Evolutionary conservation across 2,329 filamentous ascomycete species (phyloP).

Genomic region (Aspergillus vadensis): DNA sequence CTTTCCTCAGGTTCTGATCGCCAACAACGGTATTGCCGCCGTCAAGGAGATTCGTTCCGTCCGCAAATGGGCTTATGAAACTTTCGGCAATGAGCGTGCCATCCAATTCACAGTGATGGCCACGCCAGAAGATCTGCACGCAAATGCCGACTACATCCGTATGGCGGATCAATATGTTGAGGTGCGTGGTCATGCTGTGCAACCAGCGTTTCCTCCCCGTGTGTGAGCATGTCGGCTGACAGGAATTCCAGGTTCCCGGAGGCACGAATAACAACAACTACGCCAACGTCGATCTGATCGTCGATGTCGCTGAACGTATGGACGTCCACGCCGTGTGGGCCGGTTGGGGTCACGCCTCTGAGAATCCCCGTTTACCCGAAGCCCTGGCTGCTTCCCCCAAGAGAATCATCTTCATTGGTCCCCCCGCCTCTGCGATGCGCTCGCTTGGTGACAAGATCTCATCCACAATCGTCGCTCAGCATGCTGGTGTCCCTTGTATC

Average conservation of each 20-base stretch:
- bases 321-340: slow-evolving; percentile 98
- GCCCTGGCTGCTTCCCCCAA: slow-evolving; percentile 93
- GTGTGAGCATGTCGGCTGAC: background rate
- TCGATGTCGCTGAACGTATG: slow-evolving; percentile 98
- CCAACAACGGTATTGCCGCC: slow-evolving; percentile 99
- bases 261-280: slow-evolving; percentile 99
- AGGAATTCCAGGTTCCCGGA: slow-evolving; percentile 69
- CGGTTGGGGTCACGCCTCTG: slow-evolving; percentile 97
- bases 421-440: slow-evolving; percentile 96
- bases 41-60: slow-evolving; percentile 99
- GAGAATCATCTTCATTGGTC: slow-evolving; percentile 99
- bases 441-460: slow-evolving; percentile 99
- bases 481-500: slow-evolving; percentile 93
- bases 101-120: slow-evolving; percentile 99
- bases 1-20: slow-evolving; percentile 78
- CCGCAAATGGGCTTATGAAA: slow-evolving; percentile 99
- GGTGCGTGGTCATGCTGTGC: slow-evolving; percentile 43
- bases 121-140: slow-evolving; percentile 93
- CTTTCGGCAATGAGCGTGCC: slow-evolving; percentile 94
- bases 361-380: slow-evolving; percentile 97
- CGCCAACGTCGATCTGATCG: slow-evolving; percentile 98
- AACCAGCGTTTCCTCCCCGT: background rate
- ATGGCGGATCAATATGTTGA: slow-evolving; percentile 99
- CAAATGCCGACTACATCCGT: slow-evolving; percentile 98
- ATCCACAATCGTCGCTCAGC: slow-evolving; percentile 97